Percentiles rank a stretch among this genome's conserved stretches.
These are phyloP conservation scores for Acanthamoeba divionensis DNA, from an alignment of 208 protist genomes.

Conservation along the genomic window DNA sequence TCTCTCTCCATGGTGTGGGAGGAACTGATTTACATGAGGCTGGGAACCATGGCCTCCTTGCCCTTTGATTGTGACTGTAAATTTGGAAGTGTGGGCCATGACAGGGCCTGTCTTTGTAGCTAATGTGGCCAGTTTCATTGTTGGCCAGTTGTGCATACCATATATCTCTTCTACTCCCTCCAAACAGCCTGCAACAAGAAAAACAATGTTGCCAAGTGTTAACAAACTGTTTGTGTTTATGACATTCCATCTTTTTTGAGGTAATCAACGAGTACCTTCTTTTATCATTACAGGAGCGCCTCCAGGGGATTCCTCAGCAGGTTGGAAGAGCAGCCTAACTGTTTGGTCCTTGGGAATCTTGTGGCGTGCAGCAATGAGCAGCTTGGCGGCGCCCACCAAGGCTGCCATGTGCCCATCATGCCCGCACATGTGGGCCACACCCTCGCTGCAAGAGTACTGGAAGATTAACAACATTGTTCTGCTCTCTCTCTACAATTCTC, in stretches of 20 bases:
- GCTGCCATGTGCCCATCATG: conserved; percentile 69
- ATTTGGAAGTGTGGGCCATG: conserved; percentile 62
- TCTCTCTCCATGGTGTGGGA: no score
- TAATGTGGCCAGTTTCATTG: conserved; percentile 24
- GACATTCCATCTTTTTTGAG: no score
- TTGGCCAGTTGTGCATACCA: conserved; percentile 69
- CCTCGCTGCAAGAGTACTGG: conserved; percentile 5
- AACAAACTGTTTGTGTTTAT: no score
- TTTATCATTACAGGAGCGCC: conserved; percentile 63
- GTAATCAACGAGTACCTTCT: conserved; percentile 66
- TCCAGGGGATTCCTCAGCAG: conserved; percentile 63
- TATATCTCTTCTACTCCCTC: conserved; percentile 69
- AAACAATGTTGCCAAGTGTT: no score
- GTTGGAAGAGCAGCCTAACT: conserved; percentile 66
- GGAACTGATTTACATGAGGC: conserved; percentile 36
- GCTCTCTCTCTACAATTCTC: no score
- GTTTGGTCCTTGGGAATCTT: conserved; percentile 39
- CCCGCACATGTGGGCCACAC: conserved; percentile 68
- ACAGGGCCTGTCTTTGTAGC: conserved; percentile 54
- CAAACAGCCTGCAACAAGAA: not conserved
- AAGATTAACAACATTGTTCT: not conserved
- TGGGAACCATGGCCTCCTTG: conserved; percentile 63
- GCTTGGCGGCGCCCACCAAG: conserved; percentile 46
- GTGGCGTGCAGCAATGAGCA: not conserved
- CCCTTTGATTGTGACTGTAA: conserved; percentile 53